Evolutionary conservation across 2,329 filamentous ascomycete species (phyloP), one percentile per base, ranked within the genome.

Genomic region (Fusarium mundagurra): DNA sequence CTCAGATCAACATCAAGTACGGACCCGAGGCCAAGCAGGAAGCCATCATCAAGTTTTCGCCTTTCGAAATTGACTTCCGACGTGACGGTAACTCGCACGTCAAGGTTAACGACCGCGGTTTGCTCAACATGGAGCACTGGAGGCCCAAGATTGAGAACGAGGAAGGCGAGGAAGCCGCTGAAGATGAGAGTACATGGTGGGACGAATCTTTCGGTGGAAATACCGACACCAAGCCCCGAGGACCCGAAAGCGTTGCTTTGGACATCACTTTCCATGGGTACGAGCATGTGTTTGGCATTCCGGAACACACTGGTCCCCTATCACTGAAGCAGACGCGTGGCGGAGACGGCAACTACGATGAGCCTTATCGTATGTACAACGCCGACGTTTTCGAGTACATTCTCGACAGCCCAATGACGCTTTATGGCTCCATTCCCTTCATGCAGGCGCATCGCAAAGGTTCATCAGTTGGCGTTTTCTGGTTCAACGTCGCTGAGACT

Each of bases 371-470:
- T 43, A 84, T 99, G 82, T 98, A 98, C 86, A 99, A 99, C 82
- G 90, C 94, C 38, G 96, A 99, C 81, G 96, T 99, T 17, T 99
- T 99, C 78, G 96, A 99, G 84, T 99, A 99, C 82, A 92, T 98
- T 78, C 89, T 98, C 78, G 94, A 98, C 83, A 98, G 95, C 83
- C 95, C 96, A 2, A 99, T 99, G 96, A 98, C 96, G 2, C 88
- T 99, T 4, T 99, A 99, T 80, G 96, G 96, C n/a, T 87, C 95
- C 13, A 98, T 99, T 77, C 96, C 96, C 5, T 94, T 98, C 80
- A 97, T 99, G 94, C 96, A 98, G 83, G 96, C 96, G 24, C 96
- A 99, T 81, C 93, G 93, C 78, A 97, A 96, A 82, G 93, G 92
- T 79, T 98, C 96, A 0, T 96, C 94, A 2, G 96, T 98, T 36